phyloP scores from a whole-genome alignment of 2,329 filamentous ascomycete species.

The Colletotrichum plurivorum region DNA sequence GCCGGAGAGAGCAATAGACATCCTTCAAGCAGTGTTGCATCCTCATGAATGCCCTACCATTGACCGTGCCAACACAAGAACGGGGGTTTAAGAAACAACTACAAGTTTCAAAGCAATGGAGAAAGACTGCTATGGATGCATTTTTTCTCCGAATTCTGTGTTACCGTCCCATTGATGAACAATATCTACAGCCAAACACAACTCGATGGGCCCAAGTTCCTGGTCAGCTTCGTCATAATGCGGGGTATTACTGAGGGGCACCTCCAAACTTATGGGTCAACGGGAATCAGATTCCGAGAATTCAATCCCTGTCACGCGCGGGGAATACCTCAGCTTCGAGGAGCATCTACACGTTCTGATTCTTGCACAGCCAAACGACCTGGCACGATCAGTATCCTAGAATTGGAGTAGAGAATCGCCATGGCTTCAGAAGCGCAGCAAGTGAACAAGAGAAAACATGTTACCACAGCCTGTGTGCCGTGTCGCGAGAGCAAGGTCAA shows the following conservation, averaged over 20 bases:
- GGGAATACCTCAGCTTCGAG: slow-evolving; percentile 1
- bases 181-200: too few relatives aligned
- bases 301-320: slow-evolving; percentile 3
- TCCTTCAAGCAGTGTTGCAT: too few relatives aligned
- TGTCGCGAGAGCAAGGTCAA: slow-evolving; percentile 61
- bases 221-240: neutral
- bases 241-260: neutral
- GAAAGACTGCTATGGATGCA: too few relatives aligned
- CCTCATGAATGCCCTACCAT: too few relatives aligned
- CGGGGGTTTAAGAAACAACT: too few relatives aligned
- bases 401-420: neutral
- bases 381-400: neutral
- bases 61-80: too few relatives aligned
- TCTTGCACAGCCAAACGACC: neutral
- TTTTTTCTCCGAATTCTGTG: too few relatives aligned
- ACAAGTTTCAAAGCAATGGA: too few relatives aligned
- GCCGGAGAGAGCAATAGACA: too few relatives aligned
- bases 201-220: too few relatives aligned
- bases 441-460: slow-evolving; percentile 50
- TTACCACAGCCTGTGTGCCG: slow-evolving; percentile 59
- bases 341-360: neutral
- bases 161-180: too few relatives aligned
- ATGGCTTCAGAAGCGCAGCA: slow-evolving; percentile 4
- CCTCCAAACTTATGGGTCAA: neutral
- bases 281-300: slow-evolving; percentile 12